Conservation (phyloP, 2,329 filamentous ascomycete genomes). For the Phaeoacremonium minimum region DNA sequence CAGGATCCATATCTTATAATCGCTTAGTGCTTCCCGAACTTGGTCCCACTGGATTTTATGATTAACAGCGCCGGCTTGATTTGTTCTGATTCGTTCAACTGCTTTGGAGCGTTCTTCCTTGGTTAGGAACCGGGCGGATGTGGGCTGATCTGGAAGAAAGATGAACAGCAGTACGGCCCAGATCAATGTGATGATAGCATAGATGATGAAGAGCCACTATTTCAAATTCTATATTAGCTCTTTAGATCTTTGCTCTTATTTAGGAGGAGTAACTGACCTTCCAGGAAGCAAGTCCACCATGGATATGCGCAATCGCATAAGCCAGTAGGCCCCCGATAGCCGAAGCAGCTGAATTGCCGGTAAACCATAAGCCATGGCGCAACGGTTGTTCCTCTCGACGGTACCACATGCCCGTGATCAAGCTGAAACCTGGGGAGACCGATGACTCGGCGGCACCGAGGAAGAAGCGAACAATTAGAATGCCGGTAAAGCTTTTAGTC, state of each 20-base stretch:
- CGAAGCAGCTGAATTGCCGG: constrained; percentile 14
- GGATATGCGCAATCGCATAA: constrained; percentile 1
- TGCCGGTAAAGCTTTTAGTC: constrained; percentile 3
- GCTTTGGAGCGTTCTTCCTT: constrained; percentile 21
- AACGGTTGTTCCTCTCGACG: constrained; percentile 9
- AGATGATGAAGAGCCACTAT: constrained; percentile 27
- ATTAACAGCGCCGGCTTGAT: constrained; percentile 28
- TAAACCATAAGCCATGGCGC: constrained; percentile 14
- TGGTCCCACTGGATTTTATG: constrained; percentile 21
- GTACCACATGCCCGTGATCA: constrained; percentile 11
- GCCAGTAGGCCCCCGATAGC: constrained; percentile 3
- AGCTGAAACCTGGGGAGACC: constrained; percentile 3
- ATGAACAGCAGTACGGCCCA: constrained; percentile 17
- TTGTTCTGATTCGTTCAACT: constrained; percentile 21
- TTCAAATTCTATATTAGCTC: not conserved
- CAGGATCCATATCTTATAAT: constrained; percentile 22
- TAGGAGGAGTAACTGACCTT: not conserved
- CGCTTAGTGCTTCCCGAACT: constrained; percentile 23
- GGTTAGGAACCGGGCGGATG: constrained; percentile 14
- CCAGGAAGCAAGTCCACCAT: not conserved
- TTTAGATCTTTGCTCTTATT: not conserved
- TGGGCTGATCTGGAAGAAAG: constrained; percentile 16
- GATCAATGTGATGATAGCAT: constrained; percentile 26
- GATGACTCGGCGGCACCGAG: constrained; percentile 4
- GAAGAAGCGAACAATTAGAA: constrained; percentile 3